Percentiles rank a stretch among this genome's conserved stretches.
Evolutionary conservation across 2,329 filamentous ascomycete genomes (phyloP).

Genomic region (Gliomastix tumulicola): DNA sequence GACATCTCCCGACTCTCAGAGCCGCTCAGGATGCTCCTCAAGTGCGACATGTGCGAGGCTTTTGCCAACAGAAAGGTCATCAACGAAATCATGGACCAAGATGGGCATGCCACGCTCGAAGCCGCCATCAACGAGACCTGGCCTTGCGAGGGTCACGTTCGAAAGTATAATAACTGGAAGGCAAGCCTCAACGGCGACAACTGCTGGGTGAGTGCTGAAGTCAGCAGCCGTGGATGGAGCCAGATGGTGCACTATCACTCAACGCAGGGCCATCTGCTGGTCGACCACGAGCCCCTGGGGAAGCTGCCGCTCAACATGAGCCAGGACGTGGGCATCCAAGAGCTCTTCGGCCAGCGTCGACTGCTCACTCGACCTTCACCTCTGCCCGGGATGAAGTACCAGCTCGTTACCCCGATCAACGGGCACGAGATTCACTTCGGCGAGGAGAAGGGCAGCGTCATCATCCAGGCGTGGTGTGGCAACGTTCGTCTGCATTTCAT

Average conservation of each 20-base stretch:
- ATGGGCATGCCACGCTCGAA: constrained; percentile 3
- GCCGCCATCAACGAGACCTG: constrained; percentile 10
- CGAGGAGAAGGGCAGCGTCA: constrained; percentile 23
- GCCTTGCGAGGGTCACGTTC: background rate
- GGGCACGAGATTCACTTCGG: constrained; percentile 44
- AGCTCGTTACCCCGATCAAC: constrained; percentile 12
- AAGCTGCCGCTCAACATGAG: constrained; percentile 46
- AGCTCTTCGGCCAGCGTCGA: constrained; percentile 46
- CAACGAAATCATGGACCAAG: no score
- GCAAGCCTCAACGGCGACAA: constrained; percentile 4
- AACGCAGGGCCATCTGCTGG: constrained; percentile 21
- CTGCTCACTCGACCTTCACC: constrained; percentile 45
- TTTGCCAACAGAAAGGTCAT: no score
- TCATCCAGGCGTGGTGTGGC: constrained; percentile 32
- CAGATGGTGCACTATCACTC: constrained; percentile 24
- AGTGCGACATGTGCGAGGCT: no score
- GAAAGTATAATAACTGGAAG: background rate
- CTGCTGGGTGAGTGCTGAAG: constrained; percentile 1
- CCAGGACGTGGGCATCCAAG: constrained; percentile 28
- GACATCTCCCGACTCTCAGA: constrained; percentile 7
- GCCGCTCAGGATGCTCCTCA: constrained; percentile 8
- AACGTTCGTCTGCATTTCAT: constrained; percentile 21
- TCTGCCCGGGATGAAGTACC: constrained; percentile 46
- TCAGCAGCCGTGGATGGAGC: background rate
- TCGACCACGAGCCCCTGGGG: constrained; percentile 24